Percentiles rank a stretch among this genome's conserved stretches.
Evolutionary conservation across 805 yeast genomes (phyloP).

Genomic region (Tetrapisispora phaffii): DNA sequence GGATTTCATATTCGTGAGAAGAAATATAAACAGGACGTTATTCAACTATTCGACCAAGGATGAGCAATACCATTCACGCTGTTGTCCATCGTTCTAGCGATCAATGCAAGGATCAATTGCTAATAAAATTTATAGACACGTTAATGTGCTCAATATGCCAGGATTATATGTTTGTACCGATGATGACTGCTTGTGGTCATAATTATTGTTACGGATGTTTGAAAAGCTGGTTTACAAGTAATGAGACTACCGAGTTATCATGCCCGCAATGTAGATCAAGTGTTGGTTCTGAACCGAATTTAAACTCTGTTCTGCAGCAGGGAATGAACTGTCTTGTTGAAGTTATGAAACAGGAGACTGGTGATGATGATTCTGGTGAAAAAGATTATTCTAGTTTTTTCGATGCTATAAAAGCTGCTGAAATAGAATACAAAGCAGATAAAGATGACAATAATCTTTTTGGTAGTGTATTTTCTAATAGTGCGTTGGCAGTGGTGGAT

Average conservation of each 20-base stretch:
- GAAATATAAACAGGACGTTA: no score
- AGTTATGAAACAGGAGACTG: conserved; percentile 23
- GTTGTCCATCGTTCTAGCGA: conserved; percentile 6
- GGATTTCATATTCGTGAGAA: no score
- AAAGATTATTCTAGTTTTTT: neutral
- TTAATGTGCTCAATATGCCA: conserved; percentile 54
- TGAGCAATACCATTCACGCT: conserved; percentile 5
- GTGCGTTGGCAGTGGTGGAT: conserved; percentile 46
- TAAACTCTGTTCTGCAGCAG: conserved; percentile 45
- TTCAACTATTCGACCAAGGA: neutral
- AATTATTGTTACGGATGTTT: conserved; percentile 61
- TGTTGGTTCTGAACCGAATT: conserved; percentile 40
- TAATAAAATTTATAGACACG: conserved; percentile 21
- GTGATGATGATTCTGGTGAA: no score
- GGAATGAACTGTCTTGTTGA: conserved; percentile 35
- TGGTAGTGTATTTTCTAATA: conserved; percentile 39
- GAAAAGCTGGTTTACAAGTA: conserved; percentile 46
- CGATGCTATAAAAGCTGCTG: neutral
- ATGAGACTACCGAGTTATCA: conserved; percentile 34
- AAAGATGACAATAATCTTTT: conserved; percentile 33
- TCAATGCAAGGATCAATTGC: conserved; percentile 8
- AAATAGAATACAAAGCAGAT: conserved; percentile 12
- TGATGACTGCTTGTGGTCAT: conserved; percentile 60
- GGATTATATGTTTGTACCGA: conserved; percentile 59
- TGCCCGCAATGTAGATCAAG: conserved; percentile 60